Conservation (phyloP, 2,329 filamentous ascomycete species). For the Colletotrichum musae region DNA sequence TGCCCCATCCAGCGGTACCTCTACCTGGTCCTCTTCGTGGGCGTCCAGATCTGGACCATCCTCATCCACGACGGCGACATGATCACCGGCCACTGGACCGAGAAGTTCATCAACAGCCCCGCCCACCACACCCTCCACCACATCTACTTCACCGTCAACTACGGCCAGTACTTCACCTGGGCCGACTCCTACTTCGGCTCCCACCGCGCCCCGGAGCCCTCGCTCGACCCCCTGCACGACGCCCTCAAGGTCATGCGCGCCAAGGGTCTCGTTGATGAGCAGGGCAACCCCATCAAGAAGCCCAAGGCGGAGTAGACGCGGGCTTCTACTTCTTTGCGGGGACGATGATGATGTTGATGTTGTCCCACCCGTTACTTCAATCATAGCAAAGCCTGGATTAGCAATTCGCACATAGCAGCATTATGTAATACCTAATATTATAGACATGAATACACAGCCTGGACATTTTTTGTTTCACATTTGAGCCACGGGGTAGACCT, state of each 20-base stretch:
- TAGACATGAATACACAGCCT: too few species aligned
- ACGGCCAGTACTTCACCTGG: constrained; percentile 65
- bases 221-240: constrained; percentile 60
- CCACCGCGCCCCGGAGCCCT: constrained; percentile 58
- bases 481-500: constrained; percentile 67
- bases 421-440: too few species aligned
- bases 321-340: too few species aligned
- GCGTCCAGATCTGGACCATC: constrained; percentile 65
- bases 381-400: too few species aligned
- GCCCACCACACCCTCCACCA: constrained; percentile 65
- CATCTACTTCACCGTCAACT: constrained; percentile 66
- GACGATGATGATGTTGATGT: too few species aligned
- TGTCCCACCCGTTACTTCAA: too few species aligned
- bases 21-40: constrained; percentile 56
- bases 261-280: constrained; percentile 57
- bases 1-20: constrained; percentile 61
- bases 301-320: too few species aligned
- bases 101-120: constrained; percentile 63
- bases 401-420: too few species aligned
- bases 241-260: constrained; percentile 59
- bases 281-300: too few species aligned
- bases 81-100: constrained; percentile 62
- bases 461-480: neutral
- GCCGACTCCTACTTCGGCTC: constrained; percentile 61
- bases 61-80: constrained; percentile 66